Evolutionary conservation across 371 early-diverging fungal species (phyloP), one percentile per base, ranked within the genome.

Genomic region (Entomophthora muscae): DNA sequence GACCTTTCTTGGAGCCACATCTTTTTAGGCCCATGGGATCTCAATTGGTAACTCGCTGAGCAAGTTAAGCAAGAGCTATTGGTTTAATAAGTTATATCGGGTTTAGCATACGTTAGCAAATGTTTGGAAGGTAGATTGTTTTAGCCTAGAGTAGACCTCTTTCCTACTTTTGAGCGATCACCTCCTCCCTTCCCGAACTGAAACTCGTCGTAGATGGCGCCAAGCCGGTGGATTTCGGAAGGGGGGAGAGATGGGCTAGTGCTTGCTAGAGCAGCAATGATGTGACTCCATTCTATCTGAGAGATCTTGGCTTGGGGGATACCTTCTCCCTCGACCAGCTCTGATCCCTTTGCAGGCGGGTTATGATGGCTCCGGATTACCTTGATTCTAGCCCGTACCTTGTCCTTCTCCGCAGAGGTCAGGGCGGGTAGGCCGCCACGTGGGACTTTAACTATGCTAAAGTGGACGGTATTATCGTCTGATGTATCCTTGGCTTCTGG

Each of bases 91-190:
- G n/a, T n/a, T n/a, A n/a, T n/a, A n/a, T n/a, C n/a, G n/a, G n/a
- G n/a, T n/a, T n/a, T n/a, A n/a, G n/a, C n/a, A n/a, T n/a, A n/a
- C n/a, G n/a, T n/a, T n/a, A n/a, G n/a, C n/a, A n/a, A n/a, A n/a
- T n/a, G n/a, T n/a, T n/a, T n/a, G n/a, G n/a, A n/a, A n/a, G n/a
- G n/a, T n/a, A n/a, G n/a, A n/a, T n/a, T n/a, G n/a, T n/a, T 28
- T 26, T 62, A 62, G 13, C 62, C 62, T 17, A 62, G 26, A 27
- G 62, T 62, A 26, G 62, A 51, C 28, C 42, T 62, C 24, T 62
- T 62, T 22, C 62, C 62, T 1, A 62, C 53, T 52, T 51, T 62
- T 17, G 32, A n/a, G 28, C 52, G 62, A 29, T 62, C 62, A 13
- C 61, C 61, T 7, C 56, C 56, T 7, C 56, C 56, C n/a, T 55